Conservation (phyloP, 2,329 filamentous ascomycete species). For the Claviceps purpurea region DNA sequence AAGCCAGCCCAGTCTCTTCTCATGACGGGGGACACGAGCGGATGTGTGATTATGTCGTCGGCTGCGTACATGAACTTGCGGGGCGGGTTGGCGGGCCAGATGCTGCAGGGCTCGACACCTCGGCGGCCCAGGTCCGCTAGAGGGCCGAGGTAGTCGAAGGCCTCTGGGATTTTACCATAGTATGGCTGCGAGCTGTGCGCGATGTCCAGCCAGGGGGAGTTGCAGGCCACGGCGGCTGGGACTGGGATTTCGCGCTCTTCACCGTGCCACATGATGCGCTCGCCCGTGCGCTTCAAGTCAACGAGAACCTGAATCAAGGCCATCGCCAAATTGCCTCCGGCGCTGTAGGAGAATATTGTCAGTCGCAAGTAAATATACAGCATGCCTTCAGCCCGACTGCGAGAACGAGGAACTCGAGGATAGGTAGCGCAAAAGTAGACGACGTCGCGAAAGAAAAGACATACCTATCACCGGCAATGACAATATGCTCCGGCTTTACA, state of each 20-base stretch:
- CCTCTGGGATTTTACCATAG: slow-evolving; percentile 13
- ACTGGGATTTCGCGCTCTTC: slow-evolving; percentile 44
- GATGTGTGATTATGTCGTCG: slow-evolving; percentile 45
- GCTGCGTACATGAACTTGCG: slow-evolving; percentile 40
- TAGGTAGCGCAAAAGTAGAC: too few species aligned
- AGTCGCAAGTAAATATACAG: too few species aligned
- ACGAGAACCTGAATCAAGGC: slow-evolving; percentile 56
- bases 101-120: slow-evolving; percentile 28
- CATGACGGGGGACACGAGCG: slow-evolving; percentile 51
- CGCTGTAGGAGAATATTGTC: too few species aligned
- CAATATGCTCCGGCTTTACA: slow-evolving; percentile 50
- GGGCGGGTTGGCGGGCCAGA: slow-evolving; percentile 45
- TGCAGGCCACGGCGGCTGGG: slow-evolving; percentile 49
- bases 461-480: slow-evolving; percentile 57
- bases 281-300: slow-evolving; percentile 37
- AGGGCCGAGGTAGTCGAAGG: slow-evolving; percentile 36
- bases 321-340: slow-evolving; percentile 58
- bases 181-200: slow-evolving; percentile 35
- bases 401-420: not conserved
- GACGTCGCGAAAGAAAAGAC: not conserved
- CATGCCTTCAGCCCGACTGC: not conserved
- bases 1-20: slow-evolving; percentile 44
- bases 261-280: slow-evolving; percentile 47
- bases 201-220: slow-evolving; percentile 61
- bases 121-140: slow-evolving; percentile 19